Base-by-base conservation (phyloP, 257 asterid genomes). In the Scutellaria baicalensis region DNA sequence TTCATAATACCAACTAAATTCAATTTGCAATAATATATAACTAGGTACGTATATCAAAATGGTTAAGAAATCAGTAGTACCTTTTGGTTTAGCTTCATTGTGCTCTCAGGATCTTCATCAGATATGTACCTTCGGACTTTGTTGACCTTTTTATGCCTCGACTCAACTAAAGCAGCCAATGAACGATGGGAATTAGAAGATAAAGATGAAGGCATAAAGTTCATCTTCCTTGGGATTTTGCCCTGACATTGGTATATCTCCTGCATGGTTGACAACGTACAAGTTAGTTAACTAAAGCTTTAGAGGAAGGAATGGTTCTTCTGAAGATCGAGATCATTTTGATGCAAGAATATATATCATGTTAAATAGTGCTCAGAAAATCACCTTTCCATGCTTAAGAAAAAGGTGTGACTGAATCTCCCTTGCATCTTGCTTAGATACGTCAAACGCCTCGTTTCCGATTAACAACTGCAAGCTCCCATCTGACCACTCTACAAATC, bases 331-430 rank as follows among this genome's bases (percentile, higher is more conserved):
- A 48, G 20, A 48, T 14, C 14, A 4, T 16, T 49, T 49, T 1
- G 39, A 42, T 54, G 49, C 5, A 21, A 11, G 17, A 38, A 38
- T 6, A 38, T 40, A 8, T 38, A 9, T n/a, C 31, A 1, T 18
- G 49, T 35, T 27, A 27, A 43, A 33, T 16, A 47, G 16, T 39
- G 35, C 8, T 64, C 39, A 14, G 27, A 31, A 52, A 72, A 11
- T 77, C 68, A 87, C 90, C 93, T 82, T 84, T 59, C 74, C 82
- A 75, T 87, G 93, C 73, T 77, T 69, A 40, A 78, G 83, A 71
- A 87, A 87, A 60, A 87, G 83, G 68, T 87, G 87, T 31, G 88
- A 77, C 65, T 87, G 87, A 51, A 84, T 84, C 58, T 87, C 87
- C 50, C 75, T 71, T 5, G 83, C 84, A 47, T 81, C 84, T 73